Base-by-base conservation (phyloP, 1,139 yeast genomes). In the Suhomyces ambrosiae region DNA sequence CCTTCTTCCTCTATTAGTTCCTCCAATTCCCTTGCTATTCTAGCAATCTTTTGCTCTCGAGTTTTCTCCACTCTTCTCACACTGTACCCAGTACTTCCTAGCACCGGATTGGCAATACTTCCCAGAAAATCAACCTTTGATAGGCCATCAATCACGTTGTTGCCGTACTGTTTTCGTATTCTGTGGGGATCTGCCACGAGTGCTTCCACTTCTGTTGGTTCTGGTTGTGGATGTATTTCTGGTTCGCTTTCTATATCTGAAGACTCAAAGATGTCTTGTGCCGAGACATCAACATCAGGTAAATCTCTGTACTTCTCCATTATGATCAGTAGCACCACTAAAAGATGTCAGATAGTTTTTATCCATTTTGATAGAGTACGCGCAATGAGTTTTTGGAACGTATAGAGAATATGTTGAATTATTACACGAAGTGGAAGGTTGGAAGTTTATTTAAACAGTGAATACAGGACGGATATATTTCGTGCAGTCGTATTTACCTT, bases 241-340 rank as follows among this genome's bases (percentile, higher is more conserved):
- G 46, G 44, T 2, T 54, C 61, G 30, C 68, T 66, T 30, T 75
- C 80, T 1, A 65, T 54, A 45, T 75, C 80, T 0, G 79, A 73
- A 0, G 80, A 71, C 50, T 76, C 81, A 47, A 65, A 76, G 2
- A 76, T 63, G 37, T 70, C 76, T 31, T 50, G 60, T 0, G 63
- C 49, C 2, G 48, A 57, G 10, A 37, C 37, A 27, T 69, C 52
- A 14, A 61, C 59, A 25, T 50, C 66, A 1, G 67, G 64, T 16
- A 61, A 47, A 7, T 49, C 63, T 7, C 41, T 37, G 45, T 54
- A 58, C 37, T 58, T 59, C 19, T 48, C 53, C 52, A 46, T 46
- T 16, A 26, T 30, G 10, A 15, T 28, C 8, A 19, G 24, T 10
- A 10, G 24, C n/a, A n/a, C n/a, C n/a, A n/a, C n/a, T n/a, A n/a